Conservation (phyloP, 495 filamentous ascomycete species). For the Aspergillus campestris region DNA sequence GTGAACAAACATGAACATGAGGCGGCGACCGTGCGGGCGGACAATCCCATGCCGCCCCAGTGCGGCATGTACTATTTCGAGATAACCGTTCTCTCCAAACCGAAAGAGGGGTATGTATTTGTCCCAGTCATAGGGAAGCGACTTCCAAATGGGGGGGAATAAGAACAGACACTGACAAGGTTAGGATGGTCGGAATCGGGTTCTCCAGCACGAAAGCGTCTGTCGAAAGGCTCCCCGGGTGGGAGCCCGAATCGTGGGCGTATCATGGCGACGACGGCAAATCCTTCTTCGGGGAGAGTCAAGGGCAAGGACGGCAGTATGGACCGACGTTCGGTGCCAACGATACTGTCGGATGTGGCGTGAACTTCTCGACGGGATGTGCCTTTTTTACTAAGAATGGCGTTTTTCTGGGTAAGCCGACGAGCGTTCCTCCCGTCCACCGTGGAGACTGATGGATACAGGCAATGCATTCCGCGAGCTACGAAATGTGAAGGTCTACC, state of each 20-base stretch:
- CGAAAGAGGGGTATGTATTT: conserved; percentile 73
- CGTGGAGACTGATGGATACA: conserved; percentile 18
- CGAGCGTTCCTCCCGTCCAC: neutral
- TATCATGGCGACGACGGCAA: conserved; percentile 97
- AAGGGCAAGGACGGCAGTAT: conserved; percentile 66
- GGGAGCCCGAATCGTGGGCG: conserved; percentile 94
- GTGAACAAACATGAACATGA: conserved; percentile 67
- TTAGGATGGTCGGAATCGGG: conserved; percentile 78
- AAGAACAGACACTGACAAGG: conserved; percentile 14
- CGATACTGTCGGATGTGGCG: conserved; percentile 88
- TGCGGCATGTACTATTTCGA: conserved; percentile 97
- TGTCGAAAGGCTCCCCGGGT: conserved; percentile 79
- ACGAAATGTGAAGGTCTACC: conserved; percentile 62
- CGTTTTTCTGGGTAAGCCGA: conserved; percentile 54
- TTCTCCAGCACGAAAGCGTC: conserved; percentile 70
- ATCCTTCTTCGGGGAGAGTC: conserved; percentile 59
- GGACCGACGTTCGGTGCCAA: conserved; percentile 60
- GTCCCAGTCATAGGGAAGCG: neutral
- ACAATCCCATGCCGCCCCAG: conserved; percentile 84
- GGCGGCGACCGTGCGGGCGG: conserved; percentile 73
- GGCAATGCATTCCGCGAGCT: conserved; percentile 77
- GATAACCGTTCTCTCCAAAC: conserved; percentile 73
- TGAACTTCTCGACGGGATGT: conserved; percentile 83
- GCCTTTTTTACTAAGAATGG: conserved; percentile 97
- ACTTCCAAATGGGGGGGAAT: neutral